Conservation (phyloP, 148 eudicot species). For the Beta vulgaris region DNA sequence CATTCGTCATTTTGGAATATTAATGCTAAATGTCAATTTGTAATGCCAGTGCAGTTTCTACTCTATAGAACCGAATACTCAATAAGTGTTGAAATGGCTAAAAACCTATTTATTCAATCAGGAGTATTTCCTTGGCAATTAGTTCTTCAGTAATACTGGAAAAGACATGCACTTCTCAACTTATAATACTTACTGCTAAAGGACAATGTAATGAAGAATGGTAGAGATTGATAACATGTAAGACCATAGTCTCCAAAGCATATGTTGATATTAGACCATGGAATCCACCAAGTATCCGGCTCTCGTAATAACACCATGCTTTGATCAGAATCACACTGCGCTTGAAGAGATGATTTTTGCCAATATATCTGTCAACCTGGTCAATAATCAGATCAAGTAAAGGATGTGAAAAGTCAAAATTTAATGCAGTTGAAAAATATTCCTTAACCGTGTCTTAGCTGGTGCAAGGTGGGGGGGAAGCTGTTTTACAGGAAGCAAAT, state of each 20-base stretch:
- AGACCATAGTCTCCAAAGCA: constrained; percentile 51
- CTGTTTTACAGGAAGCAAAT: not conserved
- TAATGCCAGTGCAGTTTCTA: not conserved
- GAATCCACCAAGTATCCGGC: constrained; percentile 49
- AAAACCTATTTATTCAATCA: not conserved
- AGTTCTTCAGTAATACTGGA: not conserved
- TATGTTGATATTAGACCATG: constrained; percentile 57
- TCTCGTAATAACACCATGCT: constrained; percentile 67
- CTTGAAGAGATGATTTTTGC: constrained; percentile 53
- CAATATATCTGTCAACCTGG: constrained; percentile 45
- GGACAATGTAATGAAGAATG: constrained; percentile 40
- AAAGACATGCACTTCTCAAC: not conserved
- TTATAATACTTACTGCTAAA: constrained; percentile 36
- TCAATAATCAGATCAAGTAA: constrained; percentile 8
- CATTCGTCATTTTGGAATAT: not conserved
- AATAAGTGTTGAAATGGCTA: not conserved
- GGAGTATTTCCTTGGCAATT: no score
- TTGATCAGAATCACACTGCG: constrained; percentile 53
- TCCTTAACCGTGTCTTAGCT: not conserved
- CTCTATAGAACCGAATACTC: not conserved
- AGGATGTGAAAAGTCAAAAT: not conserved
- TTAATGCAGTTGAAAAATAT: not conserved
- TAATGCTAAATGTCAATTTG: not conserved
- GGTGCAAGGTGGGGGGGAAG: not conserved
- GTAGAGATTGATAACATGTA: constrained; percentile 45